A percentile compares a stretch with the other conserved stretches of the same genome.
phyloP scores from a whole-genome alignment of 176 grass and related monocot species.

The Ananas comosus region DNA sequence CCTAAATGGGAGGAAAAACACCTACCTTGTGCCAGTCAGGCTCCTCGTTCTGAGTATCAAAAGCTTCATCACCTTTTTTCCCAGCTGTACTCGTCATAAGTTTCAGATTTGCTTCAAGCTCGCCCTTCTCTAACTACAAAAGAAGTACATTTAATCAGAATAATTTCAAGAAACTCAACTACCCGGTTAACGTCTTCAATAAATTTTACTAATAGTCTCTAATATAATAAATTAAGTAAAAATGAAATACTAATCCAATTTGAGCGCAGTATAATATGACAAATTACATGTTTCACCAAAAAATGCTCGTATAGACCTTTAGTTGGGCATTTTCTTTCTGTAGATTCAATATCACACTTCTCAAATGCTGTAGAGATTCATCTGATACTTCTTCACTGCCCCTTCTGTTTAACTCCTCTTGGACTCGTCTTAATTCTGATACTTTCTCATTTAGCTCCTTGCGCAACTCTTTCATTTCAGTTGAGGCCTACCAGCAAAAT shows the following conservation, averaged over 20 bases:
- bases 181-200: not conserved
- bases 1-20: slow-evolving; percentile 4
- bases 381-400: slow-evolving; percentile 31
- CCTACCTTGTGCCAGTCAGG: slow-evolving; percentile 31
- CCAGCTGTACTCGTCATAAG: slow-evolving; percentile 27
- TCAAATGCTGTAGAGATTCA: slow-evolving; percentile 40
- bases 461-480: slow-evolving; percentile 45
- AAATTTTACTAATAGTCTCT: not conserved
- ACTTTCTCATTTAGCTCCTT: slow-evolving; percentile 63
- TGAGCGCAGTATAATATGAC: not conserved
- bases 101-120: slow-evolving; percentile 41
- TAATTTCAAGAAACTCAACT: not conserved
- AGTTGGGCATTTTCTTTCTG: slow-evolving; percentile 70
- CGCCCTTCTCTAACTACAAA: slow-evolving; percentile 53
- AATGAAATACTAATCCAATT: slow-evolving; percentile 8
- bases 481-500: slow-evolving; percentile 37
- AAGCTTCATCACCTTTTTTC: slow-evolving; percentile 27
- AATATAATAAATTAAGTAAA: slow-evolving; percentile 1
- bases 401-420: slow-evolving; percentile 51
- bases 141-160: slow-evolving; percentile 16
- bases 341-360: slow-evolving; percentile 43
- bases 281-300: slow-evolving; percentile 11
- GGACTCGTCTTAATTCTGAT: slow-evolving; percentile 33
- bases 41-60: slow-evolving; percentile 21
- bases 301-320: slow-evolving; percentile 54